A percentile compares a stretch with the other conserved stretches of the same genome.
These are phyloP conservation scores for Naganishia randhawae DNA, from an alignment of 768 basidiomycete genomes.

Conservation along the genomic window DNA sequence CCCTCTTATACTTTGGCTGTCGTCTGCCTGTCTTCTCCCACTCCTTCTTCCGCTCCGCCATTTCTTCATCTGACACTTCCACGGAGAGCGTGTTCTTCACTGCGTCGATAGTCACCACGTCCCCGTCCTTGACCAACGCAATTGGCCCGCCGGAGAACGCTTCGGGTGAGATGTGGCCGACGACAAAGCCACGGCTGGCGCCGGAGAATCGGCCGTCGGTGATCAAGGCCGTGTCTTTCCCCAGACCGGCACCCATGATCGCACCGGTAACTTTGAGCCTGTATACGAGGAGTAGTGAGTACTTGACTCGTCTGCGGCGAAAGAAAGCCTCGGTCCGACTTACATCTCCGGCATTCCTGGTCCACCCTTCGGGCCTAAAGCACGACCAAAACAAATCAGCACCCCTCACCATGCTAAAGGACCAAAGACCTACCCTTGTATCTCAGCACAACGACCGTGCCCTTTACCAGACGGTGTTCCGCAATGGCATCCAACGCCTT, in stretches of 20 bases:
- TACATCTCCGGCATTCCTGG: conserved; percentile 82
- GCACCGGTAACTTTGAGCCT: conserved; percentile 65
- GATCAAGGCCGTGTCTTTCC: conserved; percentile 71
- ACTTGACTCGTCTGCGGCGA: background rate
- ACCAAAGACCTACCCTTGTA: conserved; percentile 16
- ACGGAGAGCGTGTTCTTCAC: conserved; percentile 77
- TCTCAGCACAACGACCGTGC: conserved; percentile 45
- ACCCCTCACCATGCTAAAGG: background rate
- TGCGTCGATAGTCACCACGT: conserved; percentile 68
- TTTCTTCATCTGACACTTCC: conserved; percentile 64
- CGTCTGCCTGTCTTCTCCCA: conserved; percentile 69
- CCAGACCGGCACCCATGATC: conserved; percentile 70
- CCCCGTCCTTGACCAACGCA: conserved; percentile 78
- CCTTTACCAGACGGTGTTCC: conserved; percentile 69
- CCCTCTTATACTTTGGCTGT: conserved; percentile 66
- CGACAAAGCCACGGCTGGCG: conserved; percentile 66
- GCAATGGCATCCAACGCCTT: conserved; percentile 56
- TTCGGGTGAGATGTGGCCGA: conserved; percentile 57
- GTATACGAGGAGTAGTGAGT: background rate
- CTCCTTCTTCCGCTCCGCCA: conserved; percentile 59
- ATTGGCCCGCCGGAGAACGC: conserved; percentile 62
- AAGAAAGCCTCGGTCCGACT: background rate
- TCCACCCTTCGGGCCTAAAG: conserved; percentile 73
- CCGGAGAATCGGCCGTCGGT: conserved; percentile 89
- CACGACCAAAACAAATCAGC: background rate